Evolutionary conservation across 2,329 filamentous ascomycete genomes (phyloP).

Genomic region (Ascochyta rabiei): DNA sequence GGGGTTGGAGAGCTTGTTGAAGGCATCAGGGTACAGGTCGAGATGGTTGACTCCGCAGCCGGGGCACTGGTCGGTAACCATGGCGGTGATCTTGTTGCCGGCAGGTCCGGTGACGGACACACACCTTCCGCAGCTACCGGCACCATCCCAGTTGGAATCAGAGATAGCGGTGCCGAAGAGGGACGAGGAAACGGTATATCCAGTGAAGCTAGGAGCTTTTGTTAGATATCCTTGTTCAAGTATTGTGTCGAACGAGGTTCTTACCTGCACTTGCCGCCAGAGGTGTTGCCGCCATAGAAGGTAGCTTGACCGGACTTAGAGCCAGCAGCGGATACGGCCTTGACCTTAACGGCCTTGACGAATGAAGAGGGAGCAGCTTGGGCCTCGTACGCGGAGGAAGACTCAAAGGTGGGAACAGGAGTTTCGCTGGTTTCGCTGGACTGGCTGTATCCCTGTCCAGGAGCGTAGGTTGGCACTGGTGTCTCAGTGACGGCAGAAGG

Average conservation of each 20-base stretch:
- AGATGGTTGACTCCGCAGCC: conserved; percentile 61
- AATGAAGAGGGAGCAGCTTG: background rate
- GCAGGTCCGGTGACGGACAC: conserved; percentile 63
- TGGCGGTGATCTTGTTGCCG: conserved; percentile 66
- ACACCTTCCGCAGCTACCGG: conserved; percentile 66
- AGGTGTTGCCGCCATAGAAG: conserved; percentile 50
- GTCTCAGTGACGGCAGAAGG: conserved; percentile 12
- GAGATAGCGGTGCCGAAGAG: conserved; percentile 68
- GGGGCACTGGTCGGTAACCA: conserved; percentile 68
- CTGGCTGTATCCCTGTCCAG: conserved; percentile 1
- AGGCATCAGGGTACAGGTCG: conserved; percentile 62
- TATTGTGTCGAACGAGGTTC: background rate
- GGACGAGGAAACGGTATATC: conserved; percentile 64
- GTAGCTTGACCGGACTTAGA: conserved; percentile 41
- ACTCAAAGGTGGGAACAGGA: conserved; percentile 14
- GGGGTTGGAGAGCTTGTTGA: conserved; percentile 53
- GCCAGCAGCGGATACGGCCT: conserved; percentile 9
- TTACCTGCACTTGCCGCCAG: conserved; percentile 62
- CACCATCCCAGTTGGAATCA: conserved; percentile 61
- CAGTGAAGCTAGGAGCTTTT: conserved; percentile 56
- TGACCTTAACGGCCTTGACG: background rate
- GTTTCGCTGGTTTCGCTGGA: conserved; percentile 13
- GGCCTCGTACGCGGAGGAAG: conserved; percentile 2
- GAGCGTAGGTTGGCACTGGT: conserved; percentile 3
- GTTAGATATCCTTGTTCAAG: background rate